phyloP scores from a whole-genome alignment of 495 filamentous ascomycete species.

The Penicillium cataractarum region DNA sequence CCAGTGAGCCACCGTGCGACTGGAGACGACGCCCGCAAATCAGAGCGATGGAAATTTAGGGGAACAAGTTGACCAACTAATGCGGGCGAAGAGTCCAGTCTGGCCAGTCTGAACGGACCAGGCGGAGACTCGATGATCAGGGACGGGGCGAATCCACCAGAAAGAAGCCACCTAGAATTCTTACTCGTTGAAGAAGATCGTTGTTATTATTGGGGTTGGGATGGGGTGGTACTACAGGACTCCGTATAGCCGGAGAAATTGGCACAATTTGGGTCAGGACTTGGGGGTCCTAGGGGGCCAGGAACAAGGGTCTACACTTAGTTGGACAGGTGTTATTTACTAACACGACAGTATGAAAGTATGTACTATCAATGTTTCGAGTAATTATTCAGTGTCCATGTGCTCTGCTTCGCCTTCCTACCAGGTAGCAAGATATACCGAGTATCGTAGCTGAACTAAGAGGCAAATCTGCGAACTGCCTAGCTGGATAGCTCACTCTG shows the following conservation, averaged over 20 bases:
- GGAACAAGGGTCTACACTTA: background rate
- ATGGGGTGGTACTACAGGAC: background rate
- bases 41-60: background rate
- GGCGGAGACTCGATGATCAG: conserved; percentile 7
- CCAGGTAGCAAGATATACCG: background rate
- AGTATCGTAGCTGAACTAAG: background rate
- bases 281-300: background rate
- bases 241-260: background rate
- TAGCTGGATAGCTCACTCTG: conserved; percentile 1
- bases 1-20: background rate
- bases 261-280: conserved; percentile 1
- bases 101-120: conserved; percentile 11
- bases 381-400: background rate
- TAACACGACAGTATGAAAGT: background rate
- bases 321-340: background rate
- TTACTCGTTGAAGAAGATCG: background rate
- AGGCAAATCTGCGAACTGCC: background rate
- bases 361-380: background rate
- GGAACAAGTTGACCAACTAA: background rate
- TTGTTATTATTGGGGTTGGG: background rate
- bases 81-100: background rate
- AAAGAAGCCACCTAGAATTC: conserved; percentile 2
- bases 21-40: background rate
- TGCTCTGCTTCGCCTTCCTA: background rate
- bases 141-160: conserved; percentile 1